Percentiles rank a stretch among this genome's conserved stretches.
These are phyloP conservation scores for Ustilago shanxiensis DNA, from an alignment of 1,284 basidiomycete genomes.

Conservation along the genomic window DNA sequence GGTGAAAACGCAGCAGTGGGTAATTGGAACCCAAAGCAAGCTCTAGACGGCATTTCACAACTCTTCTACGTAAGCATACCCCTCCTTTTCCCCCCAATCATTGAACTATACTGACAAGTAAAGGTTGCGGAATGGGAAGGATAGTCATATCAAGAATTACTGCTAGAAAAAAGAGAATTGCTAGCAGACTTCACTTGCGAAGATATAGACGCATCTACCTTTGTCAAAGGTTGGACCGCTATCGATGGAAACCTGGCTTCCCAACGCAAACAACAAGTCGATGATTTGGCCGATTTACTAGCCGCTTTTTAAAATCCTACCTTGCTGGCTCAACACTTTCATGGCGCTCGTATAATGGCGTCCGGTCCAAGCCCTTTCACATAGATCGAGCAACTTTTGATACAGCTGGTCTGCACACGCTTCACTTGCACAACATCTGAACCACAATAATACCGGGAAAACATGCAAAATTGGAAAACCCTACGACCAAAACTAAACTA, in stretches of 20 bases:
- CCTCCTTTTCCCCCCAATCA: background rate
- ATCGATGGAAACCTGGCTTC: slow-evolving; percentile 45
- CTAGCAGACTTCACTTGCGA: slow-evolving; percentile 66
- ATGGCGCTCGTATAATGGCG: no score
- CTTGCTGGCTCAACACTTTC: background rate
- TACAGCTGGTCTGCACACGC: background rate
- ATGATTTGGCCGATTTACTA: slow-evolving; percentile 64
- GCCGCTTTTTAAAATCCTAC: slow-evolving; percentile 48
- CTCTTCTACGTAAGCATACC: slow-evolving; percentile 62
- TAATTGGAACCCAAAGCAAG: slow-evolving; percentile 59
- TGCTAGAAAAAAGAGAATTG: slow-evolving; percentile 59
- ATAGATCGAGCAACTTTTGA: no score
- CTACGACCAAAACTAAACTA: background rate
- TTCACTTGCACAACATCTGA: slow-evolving; percentile 8
- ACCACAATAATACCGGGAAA: background rate
- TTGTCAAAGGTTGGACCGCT: slow-evolving; percentile 48
- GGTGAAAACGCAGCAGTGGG: slow-evolving; percentile 13
- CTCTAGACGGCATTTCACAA: slow-evolving; percentile 54
- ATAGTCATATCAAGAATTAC: slow-evolving; percentile 64
- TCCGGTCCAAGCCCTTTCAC: no score
- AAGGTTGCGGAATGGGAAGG: no score
- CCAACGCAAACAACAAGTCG: slow-evolving; percentile 62
- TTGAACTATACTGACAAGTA: no score
- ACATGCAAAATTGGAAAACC: background rate
- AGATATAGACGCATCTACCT: slow-evolving; percentile 51